Conservation (phyloP, 352 stramenopile species). For the Globisporangium ultimum region DNA sequence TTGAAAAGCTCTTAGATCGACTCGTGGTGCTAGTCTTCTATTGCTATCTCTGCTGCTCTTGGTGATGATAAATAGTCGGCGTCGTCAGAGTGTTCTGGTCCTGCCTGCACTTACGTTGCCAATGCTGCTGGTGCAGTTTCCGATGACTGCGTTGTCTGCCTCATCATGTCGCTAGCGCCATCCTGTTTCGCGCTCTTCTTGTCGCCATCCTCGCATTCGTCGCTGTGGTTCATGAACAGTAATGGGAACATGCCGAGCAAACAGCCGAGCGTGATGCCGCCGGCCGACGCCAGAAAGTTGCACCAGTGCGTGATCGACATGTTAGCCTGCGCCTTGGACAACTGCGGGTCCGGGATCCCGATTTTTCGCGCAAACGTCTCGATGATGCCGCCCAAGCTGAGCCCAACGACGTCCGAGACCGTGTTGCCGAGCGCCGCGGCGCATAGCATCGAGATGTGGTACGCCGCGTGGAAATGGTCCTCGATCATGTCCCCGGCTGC, state of each 20-base stretch:
- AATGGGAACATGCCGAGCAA: constrained; percentile 90
- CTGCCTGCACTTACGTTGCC: background rate
- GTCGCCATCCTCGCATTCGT: constrained; percentile 44
- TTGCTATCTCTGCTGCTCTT: no score
- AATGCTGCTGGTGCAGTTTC: constrained; percentile 3
- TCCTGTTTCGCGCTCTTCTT: constrained; percentile 17
- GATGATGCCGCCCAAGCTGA: constrained; percentile 92
- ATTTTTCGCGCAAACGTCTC: constrained; percentile 67
- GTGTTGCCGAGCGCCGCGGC: constrained; percentile 94
- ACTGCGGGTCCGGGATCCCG: constrained; percentile 63
- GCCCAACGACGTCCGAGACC: constrained; percentile 90
- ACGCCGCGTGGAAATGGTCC: constrained; percentile 88
- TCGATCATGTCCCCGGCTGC: constrained; percentile 94
- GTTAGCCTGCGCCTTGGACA: constrained; percentile 75
- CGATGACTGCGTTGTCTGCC: background rate
- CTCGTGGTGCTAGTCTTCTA: no score
- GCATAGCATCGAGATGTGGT: constrained; percentile 95
- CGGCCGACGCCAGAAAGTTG: constrained; percentile 74
- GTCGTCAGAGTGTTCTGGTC: background rate
- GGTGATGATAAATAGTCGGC: background rate
- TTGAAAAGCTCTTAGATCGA: background rate
- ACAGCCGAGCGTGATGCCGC: constrained; percentile 86
- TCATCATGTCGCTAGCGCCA: background rate
- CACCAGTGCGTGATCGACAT: constrained; percentile 72
- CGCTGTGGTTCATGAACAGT: constrained; percentile 81